phyloP scores from a whole-genome alignment of 306 rosid species.

The Cyamopsis tetragonoloba region DNA sequence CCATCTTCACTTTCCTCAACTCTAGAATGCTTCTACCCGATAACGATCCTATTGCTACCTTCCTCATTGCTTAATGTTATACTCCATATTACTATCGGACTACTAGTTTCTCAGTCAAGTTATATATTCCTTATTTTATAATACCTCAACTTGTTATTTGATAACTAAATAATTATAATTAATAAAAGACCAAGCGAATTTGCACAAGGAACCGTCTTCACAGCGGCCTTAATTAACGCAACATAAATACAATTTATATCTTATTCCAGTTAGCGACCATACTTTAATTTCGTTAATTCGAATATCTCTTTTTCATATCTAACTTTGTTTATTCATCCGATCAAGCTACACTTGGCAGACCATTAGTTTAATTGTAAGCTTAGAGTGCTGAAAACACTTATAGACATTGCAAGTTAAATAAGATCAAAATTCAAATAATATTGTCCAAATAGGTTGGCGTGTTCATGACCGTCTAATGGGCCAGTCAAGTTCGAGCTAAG shows the following conservation, averaged over 20 bases:
- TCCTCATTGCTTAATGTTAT: constrained; percentile 13
- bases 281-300: not conserved
- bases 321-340: not conserved
- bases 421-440: not conserved
- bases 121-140: no score
- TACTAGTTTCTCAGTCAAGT: no score
- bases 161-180: no score
- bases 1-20: constrained; percentile 35
- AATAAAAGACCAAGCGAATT: constrained; percentile 22
- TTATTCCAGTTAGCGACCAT: not conserved
- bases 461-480: no score
- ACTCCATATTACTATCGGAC: no score
- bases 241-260: constrained; percentile 8
- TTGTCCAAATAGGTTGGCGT: not conserved
- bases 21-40: constrained; percentile 49
- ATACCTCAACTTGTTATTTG: no score
- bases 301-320: constrained; percentile 20
- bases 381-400: not conserved
- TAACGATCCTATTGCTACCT: constrained; percentile 35
- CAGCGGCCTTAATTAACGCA: not conserved
- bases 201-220: constrained; percentile 18
- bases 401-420: not conserved
- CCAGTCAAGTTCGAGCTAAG: no score
- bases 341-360: constrained; percentile 17
- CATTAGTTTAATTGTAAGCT: not conserved